Evolutionary conservation across 257 asterid genomes (phyloP), one percentile per base, ranked within the genome.

Genomic region (Gentiana macrophylla): DNA sequence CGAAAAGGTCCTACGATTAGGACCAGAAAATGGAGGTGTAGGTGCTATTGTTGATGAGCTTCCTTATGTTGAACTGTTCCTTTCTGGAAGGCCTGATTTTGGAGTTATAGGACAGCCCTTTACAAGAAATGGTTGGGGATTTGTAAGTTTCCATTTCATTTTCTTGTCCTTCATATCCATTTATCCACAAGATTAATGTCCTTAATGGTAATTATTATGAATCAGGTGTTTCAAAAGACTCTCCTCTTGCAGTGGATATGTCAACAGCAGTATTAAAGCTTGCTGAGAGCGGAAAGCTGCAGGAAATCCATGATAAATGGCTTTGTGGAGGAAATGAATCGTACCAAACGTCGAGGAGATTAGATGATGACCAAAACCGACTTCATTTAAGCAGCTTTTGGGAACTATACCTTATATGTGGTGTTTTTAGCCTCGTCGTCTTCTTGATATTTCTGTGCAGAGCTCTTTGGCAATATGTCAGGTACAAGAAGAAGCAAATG

Each of bases 351-450:
- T 82, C 72, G 24, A 79, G 80, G 52, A 62, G 71, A 3, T 37
- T 7, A 65, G 81, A 72, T 70, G 66, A 80, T 0, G 89, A 76
- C n/a, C 79, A 87, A 0, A 74, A 79, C 44, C 89, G 70, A 44
- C 94, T 83, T 54, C 85, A 84, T 45, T 74, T 86, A 32, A 76
- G 74, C 68, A 86, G 94, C 68, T 89, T 89, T 63, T 72, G 84
- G 92, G 94, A 79, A n/a, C 89, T 89, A 1, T 89, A 79, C 61
- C 80, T 86, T 35, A 66, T 86, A 9, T 76, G 82, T 34, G 95
- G 89, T 48, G 72, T 37, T 48, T 33, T 61, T 35, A 50, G 70
- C 45, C 24, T 62, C 49, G 50, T 47, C 46, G 72, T 72, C 8
- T 32, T 66, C 34, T 1, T 62, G 3, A 2, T 74, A 34, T 74